Evolutionary conservation across 1,284 basidiomycete species (phyloP), one percentile per base, ranked within the genome.

Genomic region (Puccinia horiana): DNA sequence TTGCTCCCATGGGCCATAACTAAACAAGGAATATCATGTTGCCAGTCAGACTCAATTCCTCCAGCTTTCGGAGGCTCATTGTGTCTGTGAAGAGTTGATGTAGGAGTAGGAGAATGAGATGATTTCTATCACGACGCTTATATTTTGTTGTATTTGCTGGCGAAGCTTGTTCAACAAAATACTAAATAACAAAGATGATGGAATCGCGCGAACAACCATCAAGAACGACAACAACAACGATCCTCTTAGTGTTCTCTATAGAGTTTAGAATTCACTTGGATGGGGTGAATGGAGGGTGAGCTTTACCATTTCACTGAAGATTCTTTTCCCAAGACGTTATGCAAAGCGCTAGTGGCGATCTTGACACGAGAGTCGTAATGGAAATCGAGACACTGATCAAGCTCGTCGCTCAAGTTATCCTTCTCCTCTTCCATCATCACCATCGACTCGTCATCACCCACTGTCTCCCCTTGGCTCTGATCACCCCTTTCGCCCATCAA

Each of bases 291-390:
- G 42, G 14, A 23, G 40, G 40, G 65, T 18, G 5, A n/a, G n/a
- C 29, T 23, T 29, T 69, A 74, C 72, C 72, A 74, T 35, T 52
- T 74, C 11, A 74, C 72, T 26, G 32, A 54, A 42, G 72, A 74
- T 74, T 74, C 72, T 23, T 74, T 74, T 16, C 72, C 72, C 26
- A 74, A 37, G 23, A 74, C 72, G 72, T 74, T 74, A 56, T 74
- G 72, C n/a, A 74, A 56, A n/a, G 72, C 8, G 26, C 72, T 74
- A 42, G 54, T 42, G 4, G 72, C 44, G 52, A 75, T 56, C 23
- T 42, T 73, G 37, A 58, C 42, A 6, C 40, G 63, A 6, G 49
- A 18, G 56, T 32, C 40, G 65, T 44, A 47, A 26, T 47, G 42
- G 26, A 56, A 44, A 63, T 42, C 44, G 11, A 40, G 40, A 32